Base-by-base conservation (phyloP, 805 yeast genomes). In the Suhomyces sp. region DNA sequence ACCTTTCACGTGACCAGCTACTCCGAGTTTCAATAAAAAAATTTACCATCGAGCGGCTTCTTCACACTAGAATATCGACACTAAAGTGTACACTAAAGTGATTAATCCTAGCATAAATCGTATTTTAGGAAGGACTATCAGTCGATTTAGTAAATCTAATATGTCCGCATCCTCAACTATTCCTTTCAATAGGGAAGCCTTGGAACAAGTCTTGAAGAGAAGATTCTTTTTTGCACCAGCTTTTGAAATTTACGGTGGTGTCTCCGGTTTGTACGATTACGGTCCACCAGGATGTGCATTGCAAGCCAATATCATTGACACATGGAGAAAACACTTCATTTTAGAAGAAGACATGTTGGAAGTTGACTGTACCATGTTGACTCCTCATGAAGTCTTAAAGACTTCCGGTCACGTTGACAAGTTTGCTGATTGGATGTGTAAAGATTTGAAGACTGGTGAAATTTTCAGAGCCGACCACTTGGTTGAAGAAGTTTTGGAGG, bases 251-350 rank as follows among this genome's bases (percentile, higher is more conserved):
- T 94, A 94, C 71, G 99, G 99, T 62, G 99, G 99, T 72, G 98
- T 94, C 46, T 89, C 97, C 47, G 99, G 99, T 60, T 80, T 94
- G 54, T 94, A 90, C 72, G 99, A 94, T 72, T 94, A 92, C 69
- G 99, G 99, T 77, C 99, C 99, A 58, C 97, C 99, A 70, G 99
- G 99, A 57, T 93, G 98, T 78, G 96, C 98, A 10, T 83, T 94
- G 74, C 98, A 93, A 79, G 96, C 97, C 65, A 93, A 94, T 72
- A 81, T 94, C 57, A 79, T 94, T 57, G 99, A 96, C 67, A 81
- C 83, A 48, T 94, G 99, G 99, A 88, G 98, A 79, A 93, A 92
- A 72, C 99, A 94, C 75, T 94, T 94, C 71, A 86, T 94, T 57
- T 78, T 96, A 61, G 98, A 94, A 75, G 99, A 94, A 77, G 98